These are phyloP conservation scores for Trametes cingulata DNA, from an alignment of 768 basidiomycete genomes.

Conservation along the genomic window DNA sequence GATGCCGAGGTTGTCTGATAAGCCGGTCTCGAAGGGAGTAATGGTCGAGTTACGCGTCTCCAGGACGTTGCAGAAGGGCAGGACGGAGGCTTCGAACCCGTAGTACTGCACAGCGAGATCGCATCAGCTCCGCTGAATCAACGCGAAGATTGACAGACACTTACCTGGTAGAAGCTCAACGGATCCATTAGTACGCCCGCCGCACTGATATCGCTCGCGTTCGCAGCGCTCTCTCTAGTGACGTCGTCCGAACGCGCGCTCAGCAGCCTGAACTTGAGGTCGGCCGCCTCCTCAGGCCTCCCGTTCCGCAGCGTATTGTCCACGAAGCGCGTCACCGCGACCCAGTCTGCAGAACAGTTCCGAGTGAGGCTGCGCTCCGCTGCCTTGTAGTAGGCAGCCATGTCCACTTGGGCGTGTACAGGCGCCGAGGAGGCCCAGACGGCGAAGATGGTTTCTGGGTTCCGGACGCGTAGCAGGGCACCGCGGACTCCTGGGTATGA, in stretches of 20 bases:
- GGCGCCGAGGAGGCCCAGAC: constrained; percentile 53
- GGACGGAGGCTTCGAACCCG: constrained; percentile 43
- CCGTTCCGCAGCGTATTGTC: constrained; percentile 30
- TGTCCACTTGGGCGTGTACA: constrained; percentile 51
- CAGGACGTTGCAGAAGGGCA: constrained; percentile 50
- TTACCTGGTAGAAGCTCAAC: constrained; percentile 48
- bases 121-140: background rate
- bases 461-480: constrained; percentile 46
- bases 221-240: constrained; percentile 35
- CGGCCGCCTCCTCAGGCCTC: constrained; percentile 29
- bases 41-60: constrained; percentile 47
- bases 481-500: constrained; percentile 52
- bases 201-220: constrained; percentile 41
- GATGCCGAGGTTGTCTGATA: constrained; percentile 38
- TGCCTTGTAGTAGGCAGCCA: constrained; percentile 51
- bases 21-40: constrained; percentile 39
- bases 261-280: constrained; percentile 46
- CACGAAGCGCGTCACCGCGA: constrained; percentile 42
- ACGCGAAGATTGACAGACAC: too few relatives aligned
- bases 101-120: constrained; percentile 39
- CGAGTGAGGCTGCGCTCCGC: constrained; percentile 50
- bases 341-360: constrained; percentile 56
- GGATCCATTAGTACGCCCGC: constrained; percentile 52
- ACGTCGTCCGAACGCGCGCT: constrained; percentile 39
- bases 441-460: constrained; percentile 47